Evolutionary conservation across 1,284 basidiomycete species (phyloP), one percentile per base, ranked within the genome.

Genomic region (Ganoderma lingzhi): DNA sequence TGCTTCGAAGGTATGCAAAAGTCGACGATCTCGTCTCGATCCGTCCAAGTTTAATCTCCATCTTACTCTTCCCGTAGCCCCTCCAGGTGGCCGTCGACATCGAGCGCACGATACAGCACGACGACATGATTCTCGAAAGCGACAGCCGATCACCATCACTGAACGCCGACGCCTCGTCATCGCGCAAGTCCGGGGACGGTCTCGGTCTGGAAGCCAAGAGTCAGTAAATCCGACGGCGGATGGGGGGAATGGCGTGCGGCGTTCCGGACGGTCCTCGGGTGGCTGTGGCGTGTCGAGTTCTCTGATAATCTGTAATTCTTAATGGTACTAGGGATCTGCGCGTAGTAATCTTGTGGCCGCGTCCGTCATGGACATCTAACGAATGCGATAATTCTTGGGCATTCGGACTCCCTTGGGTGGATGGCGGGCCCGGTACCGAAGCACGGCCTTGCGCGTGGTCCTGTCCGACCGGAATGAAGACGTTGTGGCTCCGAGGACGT

Each of bases 1-100:
- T n/a, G 17, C 35, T 32, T n/a, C 35, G 4, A 59, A 59, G 35
- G 56, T 59, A 59, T 19, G 56, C 35, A 9, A 10, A 2, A n/a
- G 23, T 23, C 10, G 12, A 37, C 35, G 3, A n/a, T 5, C 28
- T 15, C 1, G 17, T 39, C 60, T 58, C 10, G 39, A 15, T 23
- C 5, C 19, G 9, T 15, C 14, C 51, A 12, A 3, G 35, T n/a
- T 8, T 59, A 39, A 59, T 28, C 15, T 37, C 19, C 6, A 6
- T 19, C 19, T 28, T 28, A 2, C 30, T 37, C 51, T 48, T 19
- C 8, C 8, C 42, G 35, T 44, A 67, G 63, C 65, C 63, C 6
- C 41, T 72, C 6, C 69, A 72, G 39, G 68, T 73, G 28, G 65
- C 67, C 8, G 65, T 73, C 41, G 72, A 73, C 53, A 68, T 73